Evolutionary conservation across 768 basidiomycete species (phyloP).

Genomic region (Mycena rosella): DNA sequence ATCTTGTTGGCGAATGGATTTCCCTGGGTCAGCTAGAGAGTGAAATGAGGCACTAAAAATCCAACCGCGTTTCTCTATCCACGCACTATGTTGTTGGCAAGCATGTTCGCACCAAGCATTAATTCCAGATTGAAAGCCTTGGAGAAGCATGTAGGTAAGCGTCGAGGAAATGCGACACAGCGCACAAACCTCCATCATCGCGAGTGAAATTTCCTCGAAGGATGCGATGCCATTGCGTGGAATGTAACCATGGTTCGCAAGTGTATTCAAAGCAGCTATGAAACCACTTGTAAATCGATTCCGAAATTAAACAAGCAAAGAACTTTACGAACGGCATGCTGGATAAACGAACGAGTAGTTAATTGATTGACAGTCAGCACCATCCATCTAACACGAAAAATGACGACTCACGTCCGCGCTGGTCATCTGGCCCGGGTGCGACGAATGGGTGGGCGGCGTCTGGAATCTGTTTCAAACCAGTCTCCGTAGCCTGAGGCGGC

Average conservation of each 20-base stretch:
- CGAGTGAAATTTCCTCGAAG: conserved; percentile 33
- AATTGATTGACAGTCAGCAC: no score
- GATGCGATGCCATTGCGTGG: conserved; percentile 35
- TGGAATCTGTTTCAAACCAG: no score
- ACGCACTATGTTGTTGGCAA: conserved; percentile 32
- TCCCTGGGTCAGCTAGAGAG: conserved; percentile 28
- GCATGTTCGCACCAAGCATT: conserved; percentile 21
- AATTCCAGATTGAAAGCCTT: conserved; percentile 35
- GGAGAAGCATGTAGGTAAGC: background rate
- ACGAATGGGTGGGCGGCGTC: conserved; percentile 36
- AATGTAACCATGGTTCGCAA: conserved; percentile 33
- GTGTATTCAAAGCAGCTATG: conserved; percentile 37
- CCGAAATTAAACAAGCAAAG: no score
- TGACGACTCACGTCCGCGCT: conserved; percentile 36
- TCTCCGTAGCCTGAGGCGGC: no score
- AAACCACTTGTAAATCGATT: background rate
- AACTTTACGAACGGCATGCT: conserved; percentile 32
- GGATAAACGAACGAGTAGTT: background rate
- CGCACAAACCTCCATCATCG: conserved; percentile 34
- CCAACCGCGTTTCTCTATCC: no score
- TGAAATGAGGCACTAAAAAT: background rate
- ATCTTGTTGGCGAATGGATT: conserved; percentile 34
- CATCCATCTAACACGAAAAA: no score
- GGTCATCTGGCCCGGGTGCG: conserved; percentile 35
- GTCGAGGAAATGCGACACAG: background rate